phyloP scores from a whole-genome alignment of 2,329 filamentous ascomycete species.

The Cladosporium halotolerans region DNA sequence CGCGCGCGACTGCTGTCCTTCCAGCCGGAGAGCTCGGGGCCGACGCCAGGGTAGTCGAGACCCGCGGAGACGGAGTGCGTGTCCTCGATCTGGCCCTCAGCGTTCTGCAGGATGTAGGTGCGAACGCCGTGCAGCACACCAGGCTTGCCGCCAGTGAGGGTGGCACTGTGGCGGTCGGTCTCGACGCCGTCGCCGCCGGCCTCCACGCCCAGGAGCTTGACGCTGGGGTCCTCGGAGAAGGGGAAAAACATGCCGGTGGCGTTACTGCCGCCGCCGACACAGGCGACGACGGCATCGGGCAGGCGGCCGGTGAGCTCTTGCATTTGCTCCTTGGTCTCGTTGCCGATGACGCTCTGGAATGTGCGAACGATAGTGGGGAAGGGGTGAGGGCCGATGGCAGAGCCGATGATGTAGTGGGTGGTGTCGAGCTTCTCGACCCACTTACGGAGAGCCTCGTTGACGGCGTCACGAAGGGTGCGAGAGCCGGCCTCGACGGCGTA shows the following conservation, averaged over 20 bases:
- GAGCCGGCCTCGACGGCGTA: conserved; percentile 88
- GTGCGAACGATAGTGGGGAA: conserved; percentile 97
- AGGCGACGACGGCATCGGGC: conserved; percentile 92
- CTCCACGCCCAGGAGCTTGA: conserved; percentile 89
- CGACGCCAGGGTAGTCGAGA: conserved; percentile 94
- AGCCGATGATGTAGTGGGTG: conserved; percentile 97
- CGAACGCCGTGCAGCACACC: conserved; percentile 93
- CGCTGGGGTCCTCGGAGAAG: conserved; percentile 75
- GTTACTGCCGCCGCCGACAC: conserved; percentile 92
- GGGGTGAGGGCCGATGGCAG: conserved; percentile 92
- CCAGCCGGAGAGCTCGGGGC: conserved; percentile 85
- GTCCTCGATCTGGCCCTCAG: conserved; percentile 86
- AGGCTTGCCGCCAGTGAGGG: conserved; percentile 76
- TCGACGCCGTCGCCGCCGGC: conserved; percentile 90
- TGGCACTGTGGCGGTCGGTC: conserved; percentile 79
- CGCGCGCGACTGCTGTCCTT: conserved; percentile 82
- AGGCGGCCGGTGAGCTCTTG: conserved; percentile 75
- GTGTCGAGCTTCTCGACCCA: conserved; percentile 92
- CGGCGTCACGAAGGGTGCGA: conserved; percentile 56
- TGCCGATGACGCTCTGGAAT: conserved; percentile 94
- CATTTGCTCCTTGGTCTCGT: conserved; percentile 93
- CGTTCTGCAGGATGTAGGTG: conserved; percentile 90
- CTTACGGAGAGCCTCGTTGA: conserved; percentile 89
- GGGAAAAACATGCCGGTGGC: conserved; percentile 98
- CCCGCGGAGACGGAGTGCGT: conserved; percentile 96